phyloP scores from a whole-genome alignment of 768 basidiomycete genomes.

The Russula ochroleuca region DNA sequence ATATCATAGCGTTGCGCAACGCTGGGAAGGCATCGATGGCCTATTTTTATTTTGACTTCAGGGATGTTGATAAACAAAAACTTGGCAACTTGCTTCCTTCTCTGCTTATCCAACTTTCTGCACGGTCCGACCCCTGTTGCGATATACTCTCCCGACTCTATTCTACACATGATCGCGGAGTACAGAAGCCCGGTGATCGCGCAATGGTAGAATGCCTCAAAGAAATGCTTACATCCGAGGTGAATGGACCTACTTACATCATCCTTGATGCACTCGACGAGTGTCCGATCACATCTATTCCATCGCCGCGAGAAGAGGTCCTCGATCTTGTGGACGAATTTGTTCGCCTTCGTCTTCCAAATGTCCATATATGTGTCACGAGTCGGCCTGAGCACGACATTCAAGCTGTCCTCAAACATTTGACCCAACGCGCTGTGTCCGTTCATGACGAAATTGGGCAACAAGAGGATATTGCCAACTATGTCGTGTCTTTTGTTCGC shows the following conservation, averaged over 20 bases:
- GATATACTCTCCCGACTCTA: not conserved
- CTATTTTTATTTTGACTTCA: conserved; percentile 4
- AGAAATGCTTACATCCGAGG: not conserved
- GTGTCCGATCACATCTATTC: not conserved
- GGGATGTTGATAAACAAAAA: not conserved
- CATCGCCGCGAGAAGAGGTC: not conserved
- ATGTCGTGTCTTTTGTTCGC: not conserved
- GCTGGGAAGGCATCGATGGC: not conserved
- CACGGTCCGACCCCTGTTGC: not conserved
- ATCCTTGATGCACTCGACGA: conserved; percentile 6
- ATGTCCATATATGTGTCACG: not conserved
- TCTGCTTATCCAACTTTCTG: conserved; percentile 1
- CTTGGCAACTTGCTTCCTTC: not conserved
- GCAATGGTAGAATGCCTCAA: not conserved
- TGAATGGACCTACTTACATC: not conserved
- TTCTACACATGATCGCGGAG: not conserved
- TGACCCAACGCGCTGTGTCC: not conserved
- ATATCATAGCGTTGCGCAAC: not conserved
- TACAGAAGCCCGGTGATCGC: not conserved
- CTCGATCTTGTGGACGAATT: conserved; percentile 1
- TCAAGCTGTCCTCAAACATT: not conserved
- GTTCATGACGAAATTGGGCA: not conserved
- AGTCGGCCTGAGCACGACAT: conserved; percentile 8
- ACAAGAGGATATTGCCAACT: not conserved
- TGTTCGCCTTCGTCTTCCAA: not conserved